phyloP scores from a whole-genome alignment of 192 early-diverging fungal genomes.

The Chytriomyces hyalinus region DNA sequence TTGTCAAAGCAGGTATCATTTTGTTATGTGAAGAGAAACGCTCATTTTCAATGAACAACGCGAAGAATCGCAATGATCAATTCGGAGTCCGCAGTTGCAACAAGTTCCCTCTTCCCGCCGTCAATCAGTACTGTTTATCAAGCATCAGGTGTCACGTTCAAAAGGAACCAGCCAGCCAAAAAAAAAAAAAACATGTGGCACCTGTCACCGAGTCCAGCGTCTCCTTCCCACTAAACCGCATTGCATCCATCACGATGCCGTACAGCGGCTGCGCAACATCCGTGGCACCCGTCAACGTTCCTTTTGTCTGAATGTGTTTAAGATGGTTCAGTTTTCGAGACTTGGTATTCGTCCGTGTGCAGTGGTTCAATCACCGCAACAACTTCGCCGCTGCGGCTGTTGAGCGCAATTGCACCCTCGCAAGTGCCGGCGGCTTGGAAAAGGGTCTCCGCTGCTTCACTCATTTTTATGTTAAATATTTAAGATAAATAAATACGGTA shows the following conservation, averaged over 20 bases:
- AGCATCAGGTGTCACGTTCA: background rate
- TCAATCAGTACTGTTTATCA: background rate
- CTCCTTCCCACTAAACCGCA: background rate
- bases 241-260: background rate
- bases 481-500: background rate
- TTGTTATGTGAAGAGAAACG: too few relatives aligned
- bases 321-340: background rate
- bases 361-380: background rate
- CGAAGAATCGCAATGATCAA: background rate
- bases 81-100: background rate
- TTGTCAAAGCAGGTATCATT: too few relatives aligned
- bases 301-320: too few relatives aligned
- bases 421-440: background rate
- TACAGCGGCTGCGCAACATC: background rate
- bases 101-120: background rate
- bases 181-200: background rate
- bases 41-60: background rate
- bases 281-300: background rate
- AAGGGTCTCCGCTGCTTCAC: background rate
- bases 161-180: background rate
- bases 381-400: background rate
- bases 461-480: background rate
- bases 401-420: background rate
- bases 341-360: background rate
- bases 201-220: background rate